Evolutionary conservation across 2,329 filamentous ascomycete species (phyloP).

Genomic region (Colletotrichum magnum): DNA sequence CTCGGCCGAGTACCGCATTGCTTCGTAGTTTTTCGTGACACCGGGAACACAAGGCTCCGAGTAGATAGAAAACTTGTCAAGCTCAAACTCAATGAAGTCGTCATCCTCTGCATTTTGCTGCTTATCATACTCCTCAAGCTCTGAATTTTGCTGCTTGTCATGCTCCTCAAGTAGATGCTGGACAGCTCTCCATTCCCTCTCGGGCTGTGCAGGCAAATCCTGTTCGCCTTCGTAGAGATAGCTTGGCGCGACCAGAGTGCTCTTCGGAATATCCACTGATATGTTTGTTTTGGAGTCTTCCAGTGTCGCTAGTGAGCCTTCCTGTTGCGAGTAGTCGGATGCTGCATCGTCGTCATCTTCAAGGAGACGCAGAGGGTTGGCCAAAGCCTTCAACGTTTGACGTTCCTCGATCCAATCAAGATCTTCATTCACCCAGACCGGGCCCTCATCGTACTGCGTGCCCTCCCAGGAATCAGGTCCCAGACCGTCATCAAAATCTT

Average conservation of each 20-base stretch:
- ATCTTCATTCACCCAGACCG: background rate
- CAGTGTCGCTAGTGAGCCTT: background rate
- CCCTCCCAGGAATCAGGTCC: background rate
- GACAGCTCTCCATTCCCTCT: constrained; percentile 51
- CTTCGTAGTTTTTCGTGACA: background rate
- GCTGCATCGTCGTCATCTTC: too few relatives aligned
- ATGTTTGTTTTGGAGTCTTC: background rate
- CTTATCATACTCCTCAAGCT: constrained; percentile 41
- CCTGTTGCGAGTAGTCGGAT: too few relatives aligned
- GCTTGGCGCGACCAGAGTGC: constrained; percentile 23
- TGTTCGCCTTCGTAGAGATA: constrained; percentile 44
- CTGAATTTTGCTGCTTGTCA: constrained; percentile 28
- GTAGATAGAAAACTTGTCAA: constrained; percentile 74
- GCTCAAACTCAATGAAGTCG: constrained; percentile 62
- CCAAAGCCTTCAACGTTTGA: background rate
- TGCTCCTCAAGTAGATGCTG: constrained; percentile 46
- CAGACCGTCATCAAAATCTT: background rate
- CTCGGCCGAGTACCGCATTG: constrained; percentile 54
- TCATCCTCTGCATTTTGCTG: constrained; percentile 38
- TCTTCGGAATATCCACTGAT: constrained; percentile 22
- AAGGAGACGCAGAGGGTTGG: background rate
- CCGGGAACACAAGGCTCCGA: constrained; percentile 50
- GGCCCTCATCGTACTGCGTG: constrained; percentile 5
- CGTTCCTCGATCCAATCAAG: constrained; percentile 4
- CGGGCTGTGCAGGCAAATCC: constrained; percentile 42